Evolutionary conservation across 2,329 filamentous ascomycete genomes (phyloP), one percentile per base, ranked within the genome.

Genomic region (Cryphonectria japonica): DNA sequence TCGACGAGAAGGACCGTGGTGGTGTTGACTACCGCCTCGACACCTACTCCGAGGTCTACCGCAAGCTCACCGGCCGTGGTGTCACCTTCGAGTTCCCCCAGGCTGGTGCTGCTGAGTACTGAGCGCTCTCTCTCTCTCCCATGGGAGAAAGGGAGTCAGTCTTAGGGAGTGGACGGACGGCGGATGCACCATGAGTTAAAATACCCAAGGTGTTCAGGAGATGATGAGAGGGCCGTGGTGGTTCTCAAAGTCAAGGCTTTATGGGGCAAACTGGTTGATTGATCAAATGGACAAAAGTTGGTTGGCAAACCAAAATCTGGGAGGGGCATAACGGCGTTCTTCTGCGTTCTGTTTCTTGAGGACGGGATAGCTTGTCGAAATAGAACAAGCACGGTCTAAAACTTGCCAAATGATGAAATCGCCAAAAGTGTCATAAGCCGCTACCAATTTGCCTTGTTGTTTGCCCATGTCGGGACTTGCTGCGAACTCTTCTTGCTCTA

Each of bases 1-100:
- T 99, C 74, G 96, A 99, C 86, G 96, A 98, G 93, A 99, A 99
- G 94, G 96, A 99, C 93, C 93, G 95, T 81, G 95, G 95, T 82
- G 94, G 95, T 85, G 95, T 99, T 80, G 96, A 99, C 90, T 98
- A 98, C 93, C 91, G 96, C 85, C 93, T 99, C 80, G 96, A 99
- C 87, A 98, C 95, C 84, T 99, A 99, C 91, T 93, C 94, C 77
- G 96, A 99, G 91, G 96, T 99, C 83, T 99, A 99, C 93, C 94
- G 94, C 86, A 92, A 94, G 82, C 89, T 99, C 83, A 99, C 96
- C 75, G 96, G 96, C 86, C 96, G 97, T 87, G 91, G 91, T 83
- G 96, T 98, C 83, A 91, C 91, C 86, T 99, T 99, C 83, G 96
- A 99, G 91, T 99, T 99, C 91, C 96, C 96, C 80, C 93, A 97